Base-by-base conservation (phyloP, 75 land plant genomes). In the Cryptomeria japonica region DNA sequence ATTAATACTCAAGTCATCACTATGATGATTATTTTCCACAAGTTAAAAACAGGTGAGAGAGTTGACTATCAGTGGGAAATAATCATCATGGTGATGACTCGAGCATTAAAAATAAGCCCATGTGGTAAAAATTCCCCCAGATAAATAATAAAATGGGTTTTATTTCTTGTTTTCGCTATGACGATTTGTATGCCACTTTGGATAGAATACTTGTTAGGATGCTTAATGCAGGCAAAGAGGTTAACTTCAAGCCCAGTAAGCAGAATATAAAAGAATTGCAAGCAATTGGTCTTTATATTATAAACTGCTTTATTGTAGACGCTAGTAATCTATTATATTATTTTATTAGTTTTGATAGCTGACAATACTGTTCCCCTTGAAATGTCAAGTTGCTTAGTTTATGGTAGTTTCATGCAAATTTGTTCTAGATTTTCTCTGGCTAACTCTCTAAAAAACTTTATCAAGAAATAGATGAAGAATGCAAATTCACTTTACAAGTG, bases 181-280 rank as follows among this genome's bases (percentile, higher is more conserved):
- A 79, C 82, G 5, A 79, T 38, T 79, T 79, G 82, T 41, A 79
- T 79, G 82, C 82, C n/a, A 22, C 82, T 79, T 39, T 79, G 82
- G 82, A 79, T 79, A 79, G 82, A 79, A 79, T 79, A 22, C 42
- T 41, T 79, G 82, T 38, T 79, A 79, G 82, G 82, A 79, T 41
- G 18, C 82, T 41, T 34, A 41, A 79, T 64, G 82, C 44, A 79
- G 82, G 82, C 82, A 79, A 79, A 46, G 82, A 79, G 82, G 82
- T 79, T 38, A 79, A 39, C 44, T 79, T 79, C 82, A 79, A 38
- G 42, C 82, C 70, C 82, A 79, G n/a, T 79, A 79, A 79, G 41
- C 82, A 79, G 82, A 64, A 64, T 22, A 41, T 79, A 36, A 79
- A 79, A 79, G 42, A 38, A 79, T 39, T 78, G 38, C 44, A 39